Conservation (phyloP, 441 rosid species). For the Iberis amara region DNA sequence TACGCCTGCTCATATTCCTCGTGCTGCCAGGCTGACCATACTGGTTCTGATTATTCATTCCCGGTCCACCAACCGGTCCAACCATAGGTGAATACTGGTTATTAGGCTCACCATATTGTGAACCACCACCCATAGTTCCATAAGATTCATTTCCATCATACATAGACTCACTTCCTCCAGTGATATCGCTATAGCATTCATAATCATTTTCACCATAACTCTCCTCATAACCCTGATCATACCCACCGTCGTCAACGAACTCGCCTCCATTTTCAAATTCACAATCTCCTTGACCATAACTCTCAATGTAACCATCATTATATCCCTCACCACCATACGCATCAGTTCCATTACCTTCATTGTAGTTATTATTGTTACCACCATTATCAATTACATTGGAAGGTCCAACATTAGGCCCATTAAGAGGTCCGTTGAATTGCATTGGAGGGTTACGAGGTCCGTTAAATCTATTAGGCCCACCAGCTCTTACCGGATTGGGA, state of each 20-base stretch:
- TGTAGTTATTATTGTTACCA: conserved; percentile 22
- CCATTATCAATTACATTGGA: conserved; percentile 16
- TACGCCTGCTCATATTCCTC: conserved; percentile 8
- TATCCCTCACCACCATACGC: conserved; percentile 14
- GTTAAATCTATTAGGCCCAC: background rate
- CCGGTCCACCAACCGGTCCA: conserved; percentile 15
- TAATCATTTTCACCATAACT: conserved; percentile 22
- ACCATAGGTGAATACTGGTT: conserved; percentile 17
- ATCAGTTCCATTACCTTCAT: conserved; percentile 10
- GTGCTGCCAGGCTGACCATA: conserved; percentile 11
- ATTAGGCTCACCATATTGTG: conserved; percentile 9
- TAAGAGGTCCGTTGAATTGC: conserved; percentile 12
- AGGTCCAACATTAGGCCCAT: conserved; percentile 22
- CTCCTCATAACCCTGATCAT: conserved; percentile 19
- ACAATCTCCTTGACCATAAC: conserved; percentile 9
- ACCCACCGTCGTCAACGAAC: background rate
- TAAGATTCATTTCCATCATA: conserved; percentile 21
- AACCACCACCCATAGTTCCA: background rate
- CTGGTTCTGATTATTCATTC: conserved; percentile 14
- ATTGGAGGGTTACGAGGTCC: background rate
- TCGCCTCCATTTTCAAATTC: conserved; percentile 16
- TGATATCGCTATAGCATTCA: conserved; percentile 15
- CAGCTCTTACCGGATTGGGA: background rate
- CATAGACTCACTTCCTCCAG: conserved; percentile 24
- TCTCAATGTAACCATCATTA: conserved; percentile 11